A percentile compares a stretch with the other conserved stretches of the same genome.
Conservation (phyloP, 306 rosid species). For the Dryas octopetala region DNA sequence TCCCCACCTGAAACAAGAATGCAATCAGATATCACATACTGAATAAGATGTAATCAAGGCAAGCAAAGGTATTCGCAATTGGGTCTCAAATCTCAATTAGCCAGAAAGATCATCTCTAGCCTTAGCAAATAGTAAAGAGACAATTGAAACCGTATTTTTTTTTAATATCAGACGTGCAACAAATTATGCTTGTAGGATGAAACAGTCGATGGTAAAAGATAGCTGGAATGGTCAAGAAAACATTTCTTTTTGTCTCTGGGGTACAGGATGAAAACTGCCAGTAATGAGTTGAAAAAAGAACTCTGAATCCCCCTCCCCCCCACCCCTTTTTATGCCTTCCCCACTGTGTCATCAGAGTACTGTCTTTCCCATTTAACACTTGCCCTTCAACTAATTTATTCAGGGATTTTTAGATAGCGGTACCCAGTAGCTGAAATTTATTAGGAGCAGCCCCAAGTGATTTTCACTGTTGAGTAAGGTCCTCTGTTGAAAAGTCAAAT, state of each 20-base stretch:
- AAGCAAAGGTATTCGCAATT: neutral
- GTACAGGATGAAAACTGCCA: neutral
- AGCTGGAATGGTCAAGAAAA: neutral
- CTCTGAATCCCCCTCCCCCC: neutral
- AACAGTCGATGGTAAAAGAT: neutral
- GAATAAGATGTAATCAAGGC: conserved; percentile 25
- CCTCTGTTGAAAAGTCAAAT: neutral
- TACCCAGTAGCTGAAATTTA: neutral
- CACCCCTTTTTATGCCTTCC: neutral
- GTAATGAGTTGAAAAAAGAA: neutral
- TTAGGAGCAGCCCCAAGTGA: neutral
- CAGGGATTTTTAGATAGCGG: neutral
- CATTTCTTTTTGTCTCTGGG: neutral
- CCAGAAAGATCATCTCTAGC: neutral
- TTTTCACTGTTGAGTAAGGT: neutral
- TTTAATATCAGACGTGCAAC: neutral
- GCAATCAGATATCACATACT: conserved; percentile 19
- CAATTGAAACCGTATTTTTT: neutral
- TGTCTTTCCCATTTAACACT: neutral
- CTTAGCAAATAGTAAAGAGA: neutral
- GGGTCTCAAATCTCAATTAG: neutral
- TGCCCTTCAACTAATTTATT: neutral
- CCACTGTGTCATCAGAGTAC: neutral
- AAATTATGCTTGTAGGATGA: neutral
- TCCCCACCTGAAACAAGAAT: conserved; percentile 53